Evolutionary conservation across 139 green algal species (phyloP), one percentile per base, ranked within the genome.

Genomic region (Astrephomene gubernaculifera): DNA sequence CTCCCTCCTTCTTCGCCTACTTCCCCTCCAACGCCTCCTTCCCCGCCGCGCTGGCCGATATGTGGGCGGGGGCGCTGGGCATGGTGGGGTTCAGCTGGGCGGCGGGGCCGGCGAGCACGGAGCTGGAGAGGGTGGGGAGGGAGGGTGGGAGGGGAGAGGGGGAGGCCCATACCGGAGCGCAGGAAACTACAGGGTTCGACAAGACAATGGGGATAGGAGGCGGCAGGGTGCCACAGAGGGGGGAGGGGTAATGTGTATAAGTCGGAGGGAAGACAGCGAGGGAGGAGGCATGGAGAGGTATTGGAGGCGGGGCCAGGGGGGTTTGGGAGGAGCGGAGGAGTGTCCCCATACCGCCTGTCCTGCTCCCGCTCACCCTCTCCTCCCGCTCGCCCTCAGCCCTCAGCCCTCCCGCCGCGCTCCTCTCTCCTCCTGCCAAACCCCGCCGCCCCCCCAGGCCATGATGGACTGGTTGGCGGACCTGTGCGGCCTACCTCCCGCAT

Each of bases 391-490:
- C 21, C 9, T 45, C n/a, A 29, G 1, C 2, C 29, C 36, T 43
- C 24, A 4, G 4, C 38, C 6, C 25, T 8, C 4, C 27, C 22
- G 36, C 2, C 35, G 27, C 4, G 36, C 57, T 12, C 19, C 60
- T 36, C 29, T 5, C 17, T 12, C 9, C 22, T 57, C 57, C 29
- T 45, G 31, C 65, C 4, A 21, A 5, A 2, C 4, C 22, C 33
- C 68, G 29, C 36, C 68, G 25, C 44, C 70, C 43, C 44, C 10
- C 2, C 92, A 95, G 91, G 86, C 94, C 3, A 92, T 94, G 83
- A 90, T 98, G 86, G 95, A 98, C 88, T 98, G 95, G 95, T 69
- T 98, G 45, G 96, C 69, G 17, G 81, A 94, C 81, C 91, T 97
- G 44, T 89, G 96, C 65, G 85, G 83, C n/a, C 90, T 98, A 36